Conservation (phyloP, 345 rosid genomes). For the Alliaria petiolata region DNA sequence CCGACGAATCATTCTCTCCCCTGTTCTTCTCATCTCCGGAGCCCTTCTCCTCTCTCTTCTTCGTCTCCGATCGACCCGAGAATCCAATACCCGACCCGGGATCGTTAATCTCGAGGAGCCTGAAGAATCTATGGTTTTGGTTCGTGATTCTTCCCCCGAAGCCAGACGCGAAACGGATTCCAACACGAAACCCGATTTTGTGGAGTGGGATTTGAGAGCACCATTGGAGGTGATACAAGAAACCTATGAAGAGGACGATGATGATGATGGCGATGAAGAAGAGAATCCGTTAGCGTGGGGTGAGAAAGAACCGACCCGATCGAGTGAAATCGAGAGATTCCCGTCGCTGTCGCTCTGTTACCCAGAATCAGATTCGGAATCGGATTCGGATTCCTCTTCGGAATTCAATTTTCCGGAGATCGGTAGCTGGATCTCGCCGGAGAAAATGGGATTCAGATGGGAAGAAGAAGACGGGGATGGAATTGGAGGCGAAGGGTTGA, state of each 20-base stretch:
- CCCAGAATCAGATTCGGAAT: conserved; percentile 61
- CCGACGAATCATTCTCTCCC: conserved; percentile 39
- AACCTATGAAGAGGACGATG: conserved; percentile 46
- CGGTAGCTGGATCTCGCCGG: conserved; percentile 43
- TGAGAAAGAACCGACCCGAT: conserved; percentile 21
- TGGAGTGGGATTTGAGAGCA: conserved; percentile 75
- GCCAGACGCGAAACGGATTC: neutral
- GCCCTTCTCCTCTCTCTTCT: conserved; percentile 47
- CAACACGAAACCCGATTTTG: conserved; percentile 34
- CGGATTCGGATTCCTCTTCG: conserved; percentile 48
- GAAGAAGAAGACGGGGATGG: conserved; percentile 50
- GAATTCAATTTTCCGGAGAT: conserved; percentile 33
- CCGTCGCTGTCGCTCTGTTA: conserved; percentile 56
- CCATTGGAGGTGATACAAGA: conserved; percentile 85
- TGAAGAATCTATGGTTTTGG: neutral
- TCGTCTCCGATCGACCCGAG: conserved; percentile 43
- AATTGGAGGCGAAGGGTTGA: conserved; percentile 32
- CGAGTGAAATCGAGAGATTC: conserved; percentile 24
- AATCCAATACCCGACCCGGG: conserved; percentile 5
- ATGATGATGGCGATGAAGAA: conserved; percentile 33
- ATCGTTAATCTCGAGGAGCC: neutral
- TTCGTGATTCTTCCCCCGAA: neutral
- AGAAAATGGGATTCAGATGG: conserved; percentile 38
- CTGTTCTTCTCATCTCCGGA: conserved; percentile 47
- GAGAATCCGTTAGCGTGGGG: neutral